Base-by-base conservation (phyloP, 1,284 basidiomycete species). In the Psilocybe mexicana region DNA sequence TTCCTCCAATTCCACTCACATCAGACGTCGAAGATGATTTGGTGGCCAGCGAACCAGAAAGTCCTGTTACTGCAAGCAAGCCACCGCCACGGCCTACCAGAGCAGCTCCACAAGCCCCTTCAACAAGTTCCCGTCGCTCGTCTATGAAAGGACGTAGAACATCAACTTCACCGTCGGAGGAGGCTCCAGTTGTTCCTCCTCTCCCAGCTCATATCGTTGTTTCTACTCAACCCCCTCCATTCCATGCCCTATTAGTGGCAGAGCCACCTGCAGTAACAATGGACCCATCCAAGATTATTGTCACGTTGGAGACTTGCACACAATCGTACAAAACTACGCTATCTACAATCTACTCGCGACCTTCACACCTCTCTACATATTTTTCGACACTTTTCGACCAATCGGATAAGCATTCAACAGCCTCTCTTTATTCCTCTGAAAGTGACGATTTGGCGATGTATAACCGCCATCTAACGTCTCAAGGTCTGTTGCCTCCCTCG, bases 261-360 rank as follows among this genome's bases (percentile, higher is more conserved):
- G 73, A 83, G n/a, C 71, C 79, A 6, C 84, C 84, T 5, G 71
- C 72, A 3, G 69, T 70, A 45, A 67, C 72, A 6, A 63, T 81
- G 18, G 83, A 90, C 63, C 78, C 78, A n/a, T 78, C 81, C 10
- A 85, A 83, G 63, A 72, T 85, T 40, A 82, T 92, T 51, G 79
- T 92, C 48, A 82, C 83, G 3, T 63, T 92, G 47, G 90, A 92
- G 72, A 90, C 90, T 14, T 84, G 82, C 61, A 88, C 87, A 0
- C 66, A 75, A 23, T 84, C 83, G 0, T 80, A 83, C 66, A 81
- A 82, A 54, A 88, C 88, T 2, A 87, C 86, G 0, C 70, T 90
- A 55, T 74, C 76, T 33, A 89, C 90, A 2, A 71, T 92, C 53
- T 78, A 74, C 1, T 88, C 88, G 12, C 82, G 87, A 6, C 80